Evolutionary conservation across 371 early-diverging fungal species (phyloP), one percentile per base, ranked within the genome.

Genomic region (Mortierella sp.): DNA sequence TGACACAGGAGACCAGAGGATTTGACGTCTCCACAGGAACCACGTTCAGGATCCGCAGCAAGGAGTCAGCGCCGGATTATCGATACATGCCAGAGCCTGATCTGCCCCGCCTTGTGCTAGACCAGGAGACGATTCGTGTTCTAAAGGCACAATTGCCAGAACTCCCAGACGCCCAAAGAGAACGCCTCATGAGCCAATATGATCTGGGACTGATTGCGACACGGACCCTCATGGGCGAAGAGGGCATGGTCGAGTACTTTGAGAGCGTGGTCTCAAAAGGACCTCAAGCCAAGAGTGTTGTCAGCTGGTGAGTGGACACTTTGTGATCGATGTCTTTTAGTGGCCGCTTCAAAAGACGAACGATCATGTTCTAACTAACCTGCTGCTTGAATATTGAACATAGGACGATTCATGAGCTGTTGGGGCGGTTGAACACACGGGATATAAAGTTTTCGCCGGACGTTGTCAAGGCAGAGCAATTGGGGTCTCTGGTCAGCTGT

Each of bases 21-120:
- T 96, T 92, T 79, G 95, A 97, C 82, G 93, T 91, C 1, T 85
- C 84, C 5, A 86, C 87, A 9, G 90, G 90, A 31, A 83, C 83
- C 46, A 97, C 98, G 5, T 94, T 91, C 73, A 88, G 87, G 71
- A 80, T 95, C 14, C 87, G 98, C 72, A 90, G 92, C 61, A 98
- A 98, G 83, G 98, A 98, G 79, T 90, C 92, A 10, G 92, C 95
- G 0, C 93, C 92, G 0, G 98, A 98, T 85, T 97, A 98, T 83
- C 90, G 97, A 70, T 98, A 95, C 82, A 96, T 97, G 94, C 95
- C 96, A n/a, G 98, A 98, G 72, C 94, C 97, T 1, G 97, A 98
- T 76, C 81, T 98, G 21, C 97, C 98, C 8, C 86, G 89, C 21
- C 82, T 95, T 5, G 67, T 89, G 10, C 69, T 95, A 44, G 79